Conservation (phyloP, 2,329 filamentous ascomycete species). For the Nemania diffusa region DNA sequence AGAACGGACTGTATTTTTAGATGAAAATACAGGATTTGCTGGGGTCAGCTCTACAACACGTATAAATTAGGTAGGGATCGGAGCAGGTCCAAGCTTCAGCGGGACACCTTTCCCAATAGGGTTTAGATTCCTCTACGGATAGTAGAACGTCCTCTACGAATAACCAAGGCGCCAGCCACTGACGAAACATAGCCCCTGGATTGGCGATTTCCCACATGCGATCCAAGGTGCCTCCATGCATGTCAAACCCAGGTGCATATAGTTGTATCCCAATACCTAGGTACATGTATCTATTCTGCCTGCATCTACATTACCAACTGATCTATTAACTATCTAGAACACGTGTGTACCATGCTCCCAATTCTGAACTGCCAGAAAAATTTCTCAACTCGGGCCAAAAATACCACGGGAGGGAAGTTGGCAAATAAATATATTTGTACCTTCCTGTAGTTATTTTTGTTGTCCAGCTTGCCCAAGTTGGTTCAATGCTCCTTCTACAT, state of each 20-base stretch:
- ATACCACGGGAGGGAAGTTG: neutral
- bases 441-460: neutral
- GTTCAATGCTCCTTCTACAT: constrained; percentile 4
- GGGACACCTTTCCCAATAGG: too few species aligned
- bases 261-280: constrained; percentile 24
- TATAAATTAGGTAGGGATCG: too few species aligned
- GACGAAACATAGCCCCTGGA: constrained; percentile 33
- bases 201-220: constrained; percentile 18
- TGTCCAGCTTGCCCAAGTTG: neutral
- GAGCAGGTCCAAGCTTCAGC: too few species aligned
- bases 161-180: too few species aligned
- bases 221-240: neutral
- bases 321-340: too few species aligned
- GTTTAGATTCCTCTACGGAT: too few species aligned
- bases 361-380: neutral
- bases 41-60: too few species aligned
- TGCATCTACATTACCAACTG: too few species aligned
- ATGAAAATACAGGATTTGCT: too few species aligned
- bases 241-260: constrained; percentile 16
- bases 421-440: too few species aligned
- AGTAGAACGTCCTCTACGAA: too few species aligned
- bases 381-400: neutral
- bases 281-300: neutral
- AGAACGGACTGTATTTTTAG: too few species aligned
- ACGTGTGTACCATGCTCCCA: constrained; percentile 2